Base-by-base conservation (phyloP, 176 grass and related monocot species). In the Chloris gayana region DNA sequence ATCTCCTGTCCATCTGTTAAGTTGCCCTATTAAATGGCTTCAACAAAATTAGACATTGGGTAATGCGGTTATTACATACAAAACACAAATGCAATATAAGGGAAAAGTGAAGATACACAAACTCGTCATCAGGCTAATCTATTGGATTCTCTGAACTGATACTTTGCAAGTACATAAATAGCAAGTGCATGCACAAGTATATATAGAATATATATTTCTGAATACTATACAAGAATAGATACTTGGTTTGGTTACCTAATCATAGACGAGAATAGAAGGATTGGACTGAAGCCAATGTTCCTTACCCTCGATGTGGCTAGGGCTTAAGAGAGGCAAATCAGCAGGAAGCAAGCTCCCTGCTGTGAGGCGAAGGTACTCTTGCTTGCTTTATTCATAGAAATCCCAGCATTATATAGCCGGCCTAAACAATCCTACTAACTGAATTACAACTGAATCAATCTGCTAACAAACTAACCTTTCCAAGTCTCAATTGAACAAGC, bases 1-100 rank as follows among this genome's bases (percentile, higher is more conserved):
- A 91, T 64, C 30, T 79, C 73, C n/a, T 75, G 44, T 2, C 82
- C 79, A n/a, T 82, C 46, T 7, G 67, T 37, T 71, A 91, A 58
- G 9, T 34, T 51, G 0, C 89, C 89, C 86, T 85, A 76, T 37
- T 85, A 29, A 27, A 84, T 80, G 18, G 34, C 76, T 74, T 57
- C 12, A 80, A 35, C 5, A 54, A 10, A 62, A 42, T 64, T 1
- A 64, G 0, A 64, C 22, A 53, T 64, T 18, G 29, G 51, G 59
- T 26, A 74, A 25, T 2, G 6, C 27, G 74, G 15, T 6, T 54
- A 57, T 24, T 21, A 73, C 25, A 71, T 58, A 0, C 26, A 60
- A 73, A 12, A 68, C 24, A 46, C 37, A 38, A 6, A 7, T n/a
- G 4, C 4, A 41, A 22, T 32, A 67, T 22, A 56, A 39, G 21